phyloP scores from a whole-genome alignment of 2,329 filamentous ascomycete species.

The Pseudopithomyces chartarum region DNA sequence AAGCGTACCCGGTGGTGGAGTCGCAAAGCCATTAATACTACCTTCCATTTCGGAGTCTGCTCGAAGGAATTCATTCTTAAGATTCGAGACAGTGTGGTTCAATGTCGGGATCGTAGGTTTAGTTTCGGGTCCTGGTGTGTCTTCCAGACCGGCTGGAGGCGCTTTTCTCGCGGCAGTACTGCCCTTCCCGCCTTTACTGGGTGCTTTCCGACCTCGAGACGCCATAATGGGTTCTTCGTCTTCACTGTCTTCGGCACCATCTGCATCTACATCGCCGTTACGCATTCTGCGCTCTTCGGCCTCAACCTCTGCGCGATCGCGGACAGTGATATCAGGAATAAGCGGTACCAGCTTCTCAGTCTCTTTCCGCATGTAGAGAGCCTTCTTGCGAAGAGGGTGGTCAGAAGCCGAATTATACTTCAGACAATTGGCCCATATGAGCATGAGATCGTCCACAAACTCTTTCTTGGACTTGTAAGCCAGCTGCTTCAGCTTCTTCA shows the following conservation, averaged over 20 bases:
- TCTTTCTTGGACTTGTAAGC: conserved; percentile 76
- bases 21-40: conserved; percentile 81
- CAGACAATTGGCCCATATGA: conserved; percentile 97
- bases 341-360: conserved; percentile 94
- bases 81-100: conserved; percentile 53
- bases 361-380: conserved; percentile 94
- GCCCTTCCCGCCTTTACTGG: conserved; percentile 74
- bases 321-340: conserved; percentile 89
- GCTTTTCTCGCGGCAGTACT: conserved; percentile 70
- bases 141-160: conserved; percentile 74
- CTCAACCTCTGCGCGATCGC: conserved; percentile 92
- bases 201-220: conserved; percentile 87
- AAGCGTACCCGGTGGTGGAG: conserved; percentile 76
- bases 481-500: conserved; percentile 85
- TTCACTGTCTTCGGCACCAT: conserved; percentile 87
- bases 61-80: conserved; percentile 59
- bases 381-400: conserved; percentile 88
- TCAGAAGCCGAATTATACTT: conserved; percentile 91
- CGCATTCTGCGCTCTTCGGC: conserved; percentile 74
- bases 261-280: conserved; percentile 78
- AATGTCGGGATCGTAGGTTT: conserved; percentile 70
- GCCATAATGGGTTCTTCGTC: conserved; percentile 96
- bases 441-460: conserved; percentile 88
- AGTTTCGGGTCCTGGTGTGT: conserved; percentile 75
- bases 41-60: conserved; percentile 82